Evolutionary conservation across 192 early-diverging fungal genomes (phyloP).

Genomic region (Funneliformis geosporum): DNA sequence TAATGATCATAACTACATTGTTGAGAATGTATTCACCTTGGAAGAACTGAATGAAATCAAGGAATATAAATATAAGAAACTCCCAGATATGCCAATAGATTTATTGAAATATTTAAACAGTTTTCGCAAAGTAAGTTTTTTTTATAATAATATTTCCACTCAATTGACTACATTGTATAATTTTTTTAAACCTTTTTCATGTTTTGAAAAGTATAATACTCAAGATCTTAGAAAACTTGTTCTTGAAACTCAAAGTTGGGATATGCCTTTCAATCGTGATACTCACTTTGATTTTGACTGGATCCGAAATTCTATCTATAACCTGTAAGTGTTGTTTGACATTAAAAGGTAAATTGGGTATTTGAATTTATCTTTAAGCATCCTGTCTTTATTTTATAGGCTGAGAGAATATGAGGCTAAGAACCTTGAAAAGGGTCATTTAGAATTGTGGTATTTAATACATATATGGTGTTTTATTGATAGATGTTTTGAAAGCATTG

Average conservation of each 20-base stretch:
- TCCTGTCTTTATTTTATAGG: slow-evolving; percentile 21
- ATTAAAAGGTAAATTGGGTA: neutral
- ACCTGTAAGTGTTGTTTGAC: slow-evolving; percentile 28
- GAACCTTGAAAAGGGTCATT: slow-evolving; percentile 26
- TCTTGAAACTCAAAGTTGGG: slow-evolving; percentile 30
- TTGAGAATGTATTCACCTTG: slow-evolving; percentile 32
- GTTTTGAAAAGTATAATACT: slow-evolving; percentile 15
- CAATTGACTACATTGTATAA: too few species aligned
- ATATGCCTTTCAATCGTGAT: slow-evolving; percentile 18
- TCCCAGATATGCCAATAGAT: slow-evolving; percentile 21
- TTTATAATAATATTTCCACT: too few species aligned
- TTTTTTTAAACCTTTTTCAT: too few species aligned
- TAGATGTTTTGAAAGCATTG: slow-evolving; percentile 32
- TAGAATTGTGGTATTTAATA: slow-evolving; percentile 33
- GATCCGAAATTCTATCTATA: slow-evolving; percentile 34
- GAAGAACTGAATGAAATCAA: slow-evolving; percentile 34
- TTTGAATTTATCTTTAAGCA: slow-evolving; percentile 15
- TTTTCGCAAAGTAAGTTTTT: slow-evolving; percentile 29
- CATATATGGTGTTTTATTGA: slow-evolving; percentile 38
- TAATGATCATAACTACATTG: slow-evolving; percentile 31
- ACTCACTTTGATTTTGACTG: slow-evolving; percentile 31
- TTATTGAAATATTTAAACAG: slow-evolving; percentile 19
- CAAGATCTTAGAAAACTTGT: slow-evolving; percentile 8
- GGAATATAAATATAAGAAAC: neutral
- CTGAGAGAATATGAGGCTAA: slow-evolving; percentile 35